A percentile compares a stretch with the other conserved stretches of the same genome.
These are phyloP conservation scores for Candida ortonii DNA, from an alignment of 805 yeast species.

Conservation along the genomic window DNA sequence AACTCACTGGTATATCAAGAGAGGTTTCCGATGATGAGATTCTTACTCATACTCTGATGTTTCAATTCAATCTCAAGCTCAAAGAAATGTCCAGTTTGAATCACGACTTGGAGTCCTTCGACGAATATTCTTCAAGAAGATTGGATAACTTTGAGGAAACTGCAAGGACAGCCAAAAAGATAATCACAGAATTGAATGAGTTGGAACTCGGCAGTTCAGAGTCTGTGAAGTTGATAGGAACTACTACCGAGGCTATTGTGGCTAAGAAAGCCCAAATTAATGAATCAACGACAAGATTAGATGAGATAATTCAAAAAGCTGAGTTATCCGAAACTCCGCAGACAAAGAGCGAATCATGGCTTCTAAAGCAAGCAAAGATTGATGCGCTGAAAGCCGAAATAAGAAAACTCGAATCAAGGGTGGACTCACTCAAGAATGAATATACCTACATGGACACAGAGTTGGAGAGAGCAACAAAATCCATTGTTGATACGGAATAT, in stretches of 20 bases:
- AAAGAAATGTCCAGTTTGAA: conserved; percentile 40
- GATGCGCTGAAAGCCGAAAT: conserved; percentile 47
- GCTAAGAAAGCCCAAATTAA: conserved; percentile 20
- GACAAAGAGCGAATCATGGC: conserved; percentile 20
- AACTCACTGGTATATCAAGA: conserved; percentile 36
- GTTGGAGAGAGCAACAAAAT: conserved; percentile 47
- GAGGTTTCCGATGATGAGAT: conserved; percentile 30
- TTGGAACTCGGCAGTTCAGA: conserved; percentile 33
- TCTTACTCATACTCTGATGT: conserved; percentile 62
- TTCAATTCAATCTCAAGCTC: conserved; percentile 50
- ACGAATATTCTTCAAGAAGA: conserved; percentile 37
- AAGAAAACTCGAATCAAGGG: conserved; percentile 39
- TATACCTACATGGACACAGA: conserved; percentile 62
- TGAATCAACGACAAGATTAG: conserved; percentile 29
- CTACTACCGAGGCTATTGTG: conserved; percentile 17
- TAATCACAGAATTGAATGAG: conserved; percentile 46
- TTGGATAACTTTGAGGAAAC: conserved; percentile 43
- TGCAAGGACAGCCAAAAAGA: conserved; percentile 41
- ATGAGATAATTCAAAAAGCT: conserved; percentile 23
- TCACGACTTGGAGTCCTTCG: conserved; percentile 47
- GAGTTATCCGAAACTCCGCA: conserved; percentile 20
- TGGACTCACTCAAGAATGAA: conserved; percentile 53
- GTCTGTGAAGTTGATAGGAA: conserved; percentile 23
- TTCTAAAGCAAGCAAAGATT: conserved; percentile 40
- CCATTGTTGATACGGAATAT: conserved; percentile 44